Base-by-base conservation (phyloP, 371 early-diverging fungal genomes). In the Lichtheimia ornata region DNA sequence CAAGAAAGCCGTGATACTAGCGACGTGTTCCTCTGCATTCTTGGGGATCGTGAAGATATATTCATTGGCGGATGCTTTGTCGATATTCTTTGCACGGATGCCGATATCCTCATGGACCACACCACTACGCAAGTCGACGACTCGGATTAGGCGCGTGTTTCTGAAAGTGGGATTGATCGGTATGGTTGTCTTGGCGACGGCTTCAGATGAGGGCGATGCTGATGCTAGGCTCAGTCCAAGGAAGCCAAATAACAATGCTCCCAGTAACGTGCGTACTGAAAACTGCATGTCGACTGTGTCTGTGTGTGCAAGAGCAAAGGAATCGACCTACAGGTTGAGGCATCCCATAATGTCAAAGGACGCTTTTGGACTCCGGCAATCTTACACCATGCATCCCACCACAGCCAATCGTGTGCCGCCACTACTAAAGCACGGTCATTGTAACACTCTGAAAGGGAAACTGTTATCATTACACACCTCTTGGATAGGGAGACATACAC, bases 41-140 rank as follows among this genome's bases (percentile, higher is more conserved):
- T 56, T 64, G 22, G 82, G 79, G 2, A 88, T 24, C 15, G 84
- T 80, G 50, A 85, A 74, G 62, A 84, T 88, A 56, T 88, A 90
- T 15, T 79, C 81, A 15, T 56, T 61, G 40, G 71, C 77, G 41
- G 82, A 63, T 22, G 68, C 59, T 6, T 67, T 53, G 56, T 67
- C 77, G 24, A 80, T 71, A 62, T 85, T 87, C 67, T 81, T 70
- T 24, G 86, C 76, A 30, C 84, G 75, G 47, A 88, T 71, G 27
- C 86, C 84, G 30, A 82, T 81, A 61, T 81, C 76, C 65, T 88
- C 86, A 17, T 88, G 84, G 42, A 83, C 82, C 61, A 91, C 76
- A 28, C 83, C 71, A 28, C 69, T 67, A 9, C 87, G 76, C 28
- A 91, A 71, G 61, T 91, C 91, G 52, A 93, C 53, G 30, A 80